A percentile compares a stretch with the other conserved stretches of the same genome.
Conservation (phyloP, 1,284 basidiomycete species). For the Marasmius fiardii region DNA sequence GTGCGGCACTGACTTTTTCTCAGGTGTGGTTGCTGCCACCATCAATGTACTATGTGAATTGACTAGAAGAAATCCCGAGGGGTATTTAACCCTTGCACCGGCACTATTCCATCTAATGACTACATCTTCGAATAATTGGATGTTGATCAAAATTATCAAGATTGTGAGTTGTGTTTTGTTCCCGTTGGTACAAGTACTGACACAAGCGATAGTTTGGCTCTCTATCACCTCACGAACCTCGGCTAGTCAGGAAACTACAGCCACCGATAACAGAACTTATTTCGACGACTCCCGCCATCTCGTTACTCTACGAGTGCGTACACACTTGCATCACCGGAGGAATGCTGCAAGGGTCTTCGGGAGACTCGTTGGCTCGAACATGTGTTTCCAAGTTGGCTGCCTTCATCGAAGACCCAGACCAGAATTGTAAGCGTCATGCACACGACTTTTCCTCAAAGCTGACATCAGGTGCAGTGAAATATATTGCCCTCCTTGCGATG, state of each 20-base stretch:
- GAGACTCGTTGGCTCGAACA: slow-evolving; percentile 79
- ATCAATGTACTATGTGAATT: slow-evolving; percentile 96
- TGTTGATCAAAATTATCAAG: slow-evolving; percentile 99
- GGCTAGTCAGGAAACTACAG: slow-evolving; percentile 91
- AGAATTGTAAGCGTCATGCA: slow-evolving; percentile 68
- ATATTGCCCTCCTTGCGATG: slow-evolving; percentile 93
- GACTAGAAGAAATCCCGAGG: slow-evolving; percentile 72
- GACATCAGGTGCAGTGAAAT: slow-evolving; percentile 68
- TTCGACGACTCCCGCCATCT: slow-evolving; percentile 93
- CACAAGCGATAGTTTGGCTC: slow-evolving; percentile 72
- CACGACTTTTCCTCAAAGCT: neutral
- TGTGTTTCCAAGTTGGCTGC: slow-evolving; percentile 94
- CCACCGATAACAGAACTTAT: slow-evolving; percentile 94
- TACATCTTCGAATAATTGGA: slow-evolving; percentile 97
- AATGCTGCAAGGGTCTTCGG: slow-evolving; percentile 83
- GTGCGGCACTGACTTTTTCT: neutral
- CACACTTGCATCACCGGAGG: slow-evolving; percentile 97
- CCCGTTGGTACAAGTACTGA: neutral
- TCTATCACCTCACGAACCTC: slow-evolving; percentile 87
- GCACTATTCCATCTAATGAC: slow-evolving; percentile 95
- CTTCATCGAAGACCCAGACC: slow-evolving; percentile 92
- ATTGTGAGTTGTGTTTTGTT: slow-evolving; percentile 49
- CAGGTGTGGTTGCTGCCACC: slow-evolving; percentile 89
- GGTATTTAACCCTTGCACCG: slow-evolving; percentile 85
- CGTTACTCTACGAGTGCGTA: slow-evolving; percentile 96